These are phyloP conservation scores for Pestalotiopsis sp. DNA, from an alignment of 2,329 filamentous ascomycete species.

Conservation along the genomic window DNA sequence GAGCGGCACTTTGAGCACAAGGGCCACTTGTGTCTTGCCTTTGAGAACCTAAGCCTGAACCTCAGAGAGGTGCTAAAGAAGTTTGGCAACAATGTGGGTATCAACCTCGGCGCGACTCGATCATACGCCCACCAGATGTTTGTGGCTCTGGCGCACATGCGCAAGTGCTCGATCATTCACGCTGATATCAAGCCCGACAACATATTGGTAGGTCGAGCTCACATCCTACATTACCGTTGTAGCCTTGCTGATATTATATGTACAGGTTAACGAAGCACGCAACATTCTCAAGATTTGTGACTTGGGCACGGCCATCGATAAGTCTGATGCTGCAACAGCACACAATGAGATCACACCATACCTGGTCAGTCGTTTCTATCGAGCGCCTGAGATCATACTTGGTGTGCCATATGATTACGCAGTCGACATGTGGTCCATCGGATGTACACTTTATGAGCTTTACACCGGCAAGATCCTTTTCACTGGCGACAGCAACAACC, in stretches of 20 bases:
- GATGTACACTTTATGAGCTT: conserved; percentile 94
- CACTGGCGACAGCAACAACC: conserved; percentile 93
- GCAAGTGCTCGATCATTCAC: conserved; percentile 91
- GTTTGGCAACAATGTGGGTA: conserved; percentile 90
- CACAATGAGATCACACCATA: conserved; percentile 90
- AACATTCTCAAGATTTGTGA: conserved; percentile 94
- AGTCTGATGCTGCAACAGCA: conserved; percentile 72
- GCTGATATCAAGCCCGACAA: conserved; percentile 98
- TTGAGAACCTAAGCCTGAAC: conserved; percentile 93
- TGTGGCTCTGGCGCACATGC: conserved; percentile 81
- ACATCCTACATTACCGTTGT: background rate
- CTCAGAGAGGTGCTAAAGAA: conserved; percentile 93
- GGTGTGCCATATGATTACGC: conserved; percentile 95
- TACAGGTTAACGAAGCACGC: conserved; percentile 74
- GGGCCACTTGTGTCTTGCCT: conserved; percentile 93
- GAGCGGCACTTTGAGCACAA: conserved; percentile 91
- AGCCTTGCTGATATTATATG: conserved; percentile 28
- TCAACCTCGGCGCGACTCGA: conserved; percentile 85
- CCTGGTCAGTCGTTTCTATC: conserved; percentile 95
- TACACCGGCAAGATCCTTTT: conserved; percentile 98
- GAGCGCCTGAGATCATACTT: conserved; percentile 94
- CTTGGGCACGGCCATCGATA: conserved; percentile 92
- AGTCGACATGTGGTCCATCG: conserved; percentile 97
- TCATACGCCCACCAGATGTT: conserved; percentile 96
- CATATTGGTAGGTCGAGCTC: conserved; percentile 69